Base-by-base conservation (phyloP, 2,329 filamentous ascomycete genomes). In the Decorospora gaudefroyi region DNA sequence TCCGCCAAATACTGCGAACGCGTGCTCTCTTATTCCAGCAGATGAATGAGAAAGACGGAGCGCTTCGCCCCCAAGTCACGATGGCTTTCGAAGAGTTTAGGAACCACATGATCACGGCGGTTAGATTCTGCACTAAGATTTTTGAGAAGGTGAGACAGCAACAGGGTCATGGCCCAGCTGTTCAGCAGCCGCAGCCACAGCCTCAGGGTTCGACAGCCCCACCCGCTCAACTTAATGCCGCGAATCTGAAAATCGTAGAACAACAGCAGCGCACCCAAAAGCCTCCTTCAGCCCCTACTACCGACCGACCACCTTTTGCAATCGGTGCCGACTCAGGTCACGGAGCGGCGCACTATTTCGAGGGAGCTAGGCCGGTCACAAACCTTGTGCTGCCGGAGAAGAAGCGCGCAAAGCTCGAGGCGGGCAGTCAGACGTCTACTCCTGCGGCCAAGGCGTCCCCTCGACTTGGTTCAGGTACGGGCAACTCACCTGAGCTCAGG, bases 331-430 rank as follows among this genome's bases (percentile, higher is more conserved):
- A 75, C 17, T 79, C 78, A 33, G 80, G 80, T 11, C 75, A 78
- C 41, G 81, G 81, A 16, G 74, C 82, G 43, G 80, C 82, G 6
- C 76, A 77, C 48, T 80, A 78, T 37, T 80, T 81, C 42, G 74
- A 66, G 28, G 57, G 73, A 6, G 72, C 74, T 13, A 75, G 74
- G 13, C 72, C 75, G 35, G 73, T 84, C 34, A 80, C 76, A 36
- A 79, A 82, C 51, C 72, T 85, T 32, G 78, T 81, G 32, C 66
- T 84, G 16, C 82, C 81, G 12, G 74, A 77, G 2, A 72, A 74
- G 42, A 85, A 84, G 71, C 79, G 75, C 57, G 74, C 76, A 39
- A 82, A 80, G 70, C 64, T 72, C 22, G 72, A 71, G 11, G 60
- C 59, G 4, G 67, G 61, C 21, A 76, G 70, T 43, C 66, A 71